These are phyloP conservation scores for Hymenochaete sp. DNA, from an alignment of 1,284 basidiomycete species.

Conservation along the genomic window DNA sequence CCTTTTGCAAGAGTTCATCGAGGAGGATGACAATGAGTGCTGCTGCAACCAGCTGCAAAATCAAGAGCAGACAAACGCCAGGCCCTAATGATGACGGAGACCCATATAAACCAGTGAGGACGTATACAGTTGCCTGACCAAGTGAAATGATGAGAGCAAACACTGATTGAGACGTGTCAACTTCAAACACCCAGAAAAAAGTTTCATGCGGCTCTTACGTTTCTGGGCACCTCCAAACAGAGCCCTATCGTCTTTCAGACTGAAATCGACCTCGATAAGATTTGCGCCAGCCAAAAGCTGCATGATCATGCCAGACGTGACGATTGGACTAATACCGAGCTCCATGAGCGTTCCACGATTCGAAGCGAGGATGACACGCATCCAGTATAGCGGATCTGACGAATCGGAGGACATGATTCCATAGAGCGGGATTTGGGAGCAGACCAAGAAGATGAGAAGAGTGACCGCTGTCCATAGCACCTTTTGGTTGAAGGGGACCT, in stretches of 20 bases:
- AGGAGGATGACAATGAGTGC: constrained; percentile 96
- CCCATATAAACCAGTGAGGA: constrained; percentile 94
- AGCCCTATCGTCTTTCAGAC: constrained; percentile 93
- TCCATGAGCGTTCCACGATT: constrained; percentile 99
- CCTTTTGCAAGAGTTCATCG: constrained; percentile 97
- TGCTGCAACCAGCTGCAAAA: constrained; percentile 91
- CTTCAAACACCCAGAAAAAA: constrained; percentile 10
- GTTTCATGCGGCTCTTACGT: constrained; percentile 46
- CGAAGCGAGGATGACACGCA: constrained; percentile 97
- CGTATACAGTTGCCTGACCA: constrained; percentile 96
- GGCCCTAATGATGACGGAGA: constrained; percentile 91
- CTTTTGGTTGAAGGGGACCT: constrained; percentile 95
- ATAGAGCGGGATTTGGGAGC: constrained; percentile 94
- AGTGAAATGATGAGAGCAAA: constrained; percentile 96
- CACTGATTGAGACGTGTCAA: constrained; percentile 40
- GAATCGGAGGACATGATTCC: constrained; percentile 98
- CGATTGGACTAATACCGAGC: constrained; percentile 94
- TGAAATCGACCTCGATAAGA: constrained; percentile 96
- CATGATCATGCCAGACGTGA: constrained; percentile 99
- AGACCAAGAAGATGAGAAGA: constrained; percentile 95
- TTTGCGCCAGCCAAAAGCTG: constrained; percentile 97
- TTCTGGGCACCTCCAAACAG: constrained; percentile 97
- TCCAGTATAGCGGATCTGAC: constrained; percentile 98
- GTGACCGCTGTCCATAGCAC: constrained; percentile 96
- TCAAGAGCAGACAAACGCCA: constrained; percentile 91